Evolutionary conservation across 148 eudicot species (phyloP).

Genomic region (Silene conica): DNA sequence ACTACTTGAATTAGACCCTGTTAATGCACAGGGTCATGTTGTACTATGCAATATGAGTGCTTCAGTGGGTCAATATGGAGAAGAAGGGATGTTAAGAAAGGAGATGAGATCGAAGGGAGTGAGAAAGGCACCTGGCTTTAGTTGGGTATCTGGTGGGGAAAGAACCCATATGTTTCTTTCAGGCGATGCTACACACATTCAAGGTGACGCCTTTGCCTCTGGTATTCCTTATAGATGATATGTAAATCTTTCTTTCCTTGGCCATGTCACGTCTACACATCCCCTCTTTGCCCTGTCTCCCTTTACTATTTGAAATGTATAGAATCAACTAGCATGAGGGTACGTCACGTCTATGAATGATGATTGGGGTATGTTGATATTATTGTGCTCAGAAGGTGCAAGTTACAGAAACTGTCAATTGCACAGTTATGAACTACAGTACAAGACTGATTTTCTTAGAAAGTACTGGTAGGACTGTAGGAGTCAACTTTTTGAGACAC

Average conservation of each 20-base stretch:
- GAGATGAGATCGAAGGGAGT: conserved; percentile 33
- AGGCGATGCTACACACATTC: conserved; percentile 24
- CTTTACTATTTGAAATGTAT: too few relatives aligned
- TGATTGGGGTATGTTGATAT: not conserved
- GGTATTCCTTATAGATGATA: not conserved
- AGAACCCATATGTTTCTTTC: conserved; percentile 23
- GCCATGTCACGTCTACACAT: too few relatives aligned
- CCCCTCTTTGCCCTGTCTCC: too few relatives aligned
- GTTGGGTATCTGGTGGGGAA: conserved; percentile 32
- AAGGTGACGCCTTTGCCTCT: not conserved
- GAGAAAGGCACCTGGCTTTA: conserved; percentile 36
- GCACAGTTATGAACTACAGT: not conserved
- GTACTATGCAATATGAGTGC: conserved; percentile 35
- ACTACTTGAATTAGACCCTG: conserved; percentile 33
- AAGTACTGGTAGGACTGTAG: too few relatives aligned
- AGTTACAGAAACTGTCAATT: not conserved
- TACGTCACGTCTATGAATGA: not conserved
- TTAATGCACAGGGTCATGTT: conserved; percentile 31
- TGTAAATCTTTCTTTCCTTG: not conserved
- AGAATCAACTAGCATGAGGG: not conserved
- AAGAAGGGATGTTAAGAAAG: conserved; percentile 25
- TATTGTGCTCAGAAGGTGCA: not conserved
- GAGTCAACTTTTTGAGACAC: too few relatives aligned
- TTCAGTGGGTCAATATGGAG: conserved; percentile 24
- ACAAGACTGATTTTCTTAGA: not conserved